These are phyloP conservation scores for Camillea tinctor DNA, from an alignment of 2,329 filamentous ascomycete species.

Conservation along the genomic window DNA sequence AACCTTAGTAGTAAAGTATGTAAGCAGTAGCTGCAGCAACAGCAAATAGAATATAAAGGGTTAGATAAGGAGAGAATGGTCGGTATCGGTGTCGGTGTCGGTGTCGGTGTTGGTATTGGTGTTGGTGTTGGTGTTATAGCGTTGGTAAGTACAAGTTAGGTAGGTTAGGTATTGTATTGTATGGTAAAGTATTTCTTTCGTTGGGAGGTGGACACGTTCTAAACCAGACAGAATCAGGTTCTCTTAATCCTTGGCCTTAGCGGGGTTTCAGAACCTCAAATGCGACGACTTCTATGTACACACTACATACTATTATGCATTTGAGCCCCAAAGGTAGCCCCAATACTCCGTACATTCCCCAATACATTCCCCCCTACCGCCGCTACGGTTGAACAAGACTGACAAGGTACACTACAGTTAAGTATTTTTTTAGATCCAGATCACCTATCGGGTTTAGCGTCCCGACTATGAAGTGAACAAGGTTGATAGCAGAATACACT, in stretches of 20 bases:
- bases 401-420: neutral
- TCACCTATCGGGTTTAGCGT: neutral
- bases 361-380: neutral
- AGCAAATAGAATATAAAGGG: too few relatives aligned
- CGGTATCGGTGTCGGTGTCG: too few relatives aligned
- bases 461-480: neutral
- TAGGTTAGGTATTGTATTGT: neutral
- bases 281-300: conserved; percentile 10
- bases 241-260: conserved; percentile 8
- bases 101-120: too few relatives aligned
- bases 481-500: neutral
- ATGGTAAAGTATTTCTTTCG: too few relatives aligned
- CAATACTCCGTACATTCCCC: too few relatives aligned
- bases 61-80: too few relatives aligned
- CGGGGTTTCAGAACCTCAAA: conserved; percentile 19
- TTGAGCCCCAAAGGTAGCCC: neutral
- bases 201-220: neutral
- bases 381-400: neutral
- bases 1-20: too few relatives aligned
- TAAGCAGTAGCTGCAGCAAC: too few relatives aligned
- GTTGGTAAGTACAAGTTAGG: neutral
- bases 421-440: neutral
- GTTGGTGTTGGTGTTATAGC: too few relatives aligned
- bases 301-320: neutral
- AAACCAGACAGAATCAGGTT: neutral